Base-by-base conservation (phyloP, 169 alveolate species). In the Neospora caninum region DNA sequence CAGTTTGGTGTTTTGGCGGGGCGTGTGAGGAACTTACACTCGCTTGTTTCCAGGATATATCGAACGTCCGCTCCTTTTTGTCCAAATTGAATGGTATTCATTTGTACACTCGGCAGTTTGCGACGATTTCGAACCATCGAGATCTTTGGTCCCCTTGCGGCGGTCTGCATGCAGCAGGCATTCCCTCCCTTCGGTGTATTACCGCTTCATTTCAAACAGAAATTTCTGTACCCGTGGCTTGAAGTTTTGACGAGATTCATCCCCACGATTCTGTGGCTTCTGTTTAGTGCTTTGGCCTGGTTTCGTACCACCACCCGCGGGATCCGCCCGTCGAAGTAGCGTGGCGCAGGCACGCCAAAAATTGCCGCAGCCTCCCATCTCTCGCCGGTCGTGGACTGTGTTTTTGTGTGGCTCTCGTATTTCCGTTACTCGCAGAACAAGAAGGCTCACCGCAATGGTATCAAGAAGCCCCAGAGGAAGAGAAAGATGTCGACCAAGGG, bases 371-470 rank as follows among this genome's bases (percentile, higher is more conserved):
- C 27, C 58, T 49, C 13, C 13, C 58, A 49, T 49, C 58, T 13
- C 58, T 13, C 4, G 4, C 22, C 13, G 58, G 22, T 49, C 58
- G 13, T 49, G 10, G 87, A 0, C 34, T 31, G 31, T 54, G 0
- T 94, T 6, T 0, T 38, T 67, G 34, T 22, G 39, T 39, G 41
- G 39, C 18, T 82, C 27, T 41, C 7, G 73, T 64, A 64, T 78
- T 78, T 1, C 45, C 13, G 22, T 25, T 18, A 9, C 58, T 49
- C 88, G 93, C 95, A 97, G 98, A 97, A 95, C 97, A 93, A 93
- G 87, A 97, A 97, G 96, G 98, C 98, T 54, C 98, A 97, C 92
- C 97, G 98, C 83, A 97, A 97, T 93, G 98, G 98, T 53, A 97
- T 97, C 91, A 96, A 96, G 96, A 96, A 96, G 94, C 95, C 95